phyloP scores from a whole-genome alignment of 2,329 filamentous ascomycete genomes.

The Dendrostoma leiphaemia region DNA sequence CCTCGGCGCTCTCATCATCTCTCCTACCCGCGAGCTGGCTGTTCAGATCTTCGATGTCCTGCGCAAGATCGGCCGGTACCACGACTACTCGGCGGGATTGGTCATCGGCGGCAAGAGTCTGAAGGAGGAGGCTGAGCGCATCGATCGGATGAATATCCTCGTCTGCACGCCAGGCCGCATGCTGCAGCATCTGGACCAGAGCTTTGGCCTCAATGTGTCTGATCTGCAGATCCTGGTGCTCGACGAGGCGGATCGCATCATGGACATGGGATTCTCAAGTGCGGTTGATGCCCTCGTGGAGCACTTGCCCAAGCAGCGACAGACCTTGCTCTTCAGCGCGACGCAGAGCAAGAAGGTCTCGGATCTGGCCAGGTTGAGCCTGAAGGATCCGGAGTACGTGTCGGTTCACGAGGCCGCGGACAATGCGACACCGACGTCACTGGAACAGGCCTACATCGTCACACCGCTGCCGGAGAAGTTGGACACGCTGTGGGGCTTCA shows the following conservation, averaged over 20 bases:
- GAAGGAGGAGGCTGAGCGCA: constrained; percentile 78
- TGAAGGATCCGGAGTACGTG: constrained; percentile 91
- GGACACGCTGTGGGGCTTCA: constrained; percentile 89
- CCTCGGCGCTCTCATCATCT: constrained; percentile 86
- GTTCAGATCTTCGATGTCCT: constrained; percentile 97
- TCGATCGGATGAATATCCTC: constrained; percentile 84
- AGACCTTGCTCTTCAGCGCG: constrained; percentile 93
- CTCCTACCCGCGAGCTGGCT: constrained; percentile 89
- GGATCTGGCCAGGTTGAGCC: constrained; percentile 82
- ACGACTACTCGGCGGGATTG: constrained; percentile 87
- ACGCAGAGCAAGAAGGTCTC: constrained; percentile 95
- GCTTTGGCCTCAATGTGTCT: constrained; percentile 82
- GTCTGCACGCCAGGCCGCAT: constrained; percentile 95
- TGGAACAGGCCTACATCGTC: constrained; percentile 89
- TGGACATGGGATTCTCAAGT: constrained; percentile 95
- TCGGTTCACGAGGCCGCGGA: constrained; percentile 83
- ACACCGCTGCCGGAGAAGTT: constrained; percentile 86
- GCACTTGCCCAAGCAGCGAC: constrained; percentile 79
- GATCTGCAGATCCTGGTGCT: constrained; percentile 90
- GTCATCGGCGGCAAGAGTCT: constrained; percentile 92
- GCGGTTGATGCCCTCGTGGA: constrained; percentile 91
- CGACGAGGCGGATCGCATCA: constrained; percentile 93
- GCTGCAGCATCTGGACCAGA: constrained; percentile 94
- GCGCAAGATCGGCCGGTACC: constrained; percentile 82
- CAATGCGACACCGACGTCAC: constrained; percentile 74